Base-by-base conservation (phyloP, 331 rosid genomes). In the Acacia pycnantha region DNA sequence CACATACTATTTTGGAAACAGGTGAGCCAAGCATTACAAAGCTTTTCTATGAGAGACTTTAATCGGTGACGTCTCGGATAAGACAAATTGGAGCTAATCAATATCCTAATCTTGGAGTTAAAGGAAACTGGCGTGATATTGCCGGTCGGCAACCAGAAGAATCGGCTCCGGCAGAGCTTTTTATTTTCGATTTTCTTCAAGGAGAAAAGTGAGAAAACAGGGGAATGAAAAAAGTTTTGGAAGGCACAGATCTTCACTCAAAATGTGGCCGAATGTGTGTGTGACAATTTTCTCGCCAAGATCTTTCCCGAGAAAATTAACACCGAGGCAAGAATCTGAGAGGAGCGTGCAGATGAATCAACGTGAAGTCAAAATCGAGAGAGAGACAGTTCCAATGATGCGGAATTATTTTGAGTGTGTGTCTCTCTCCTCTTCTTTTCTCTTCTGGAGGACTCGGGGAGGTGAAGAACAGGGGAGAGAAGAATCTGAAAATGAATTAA, bases 161-260 rank as follows among this genome's bases (percentile, higher is more conserved):
- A 40, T 40, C 19, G 19, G 69, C 41, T 62, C 67, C 10, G 69
- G 69, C 21, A 0, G n/a, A 62, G 3, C n/a, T n/a, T 59, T 22
- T 58, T 56, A 2, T 8, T 24, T 41, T 10, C n/a, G 10, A 16
- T 33, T 33, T 66, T 35, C 41, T 35, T 35, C 4, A 3, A 6
- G 18, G 51, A 5, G 53, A 3, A 40, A 69, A 69, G 31, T 40
- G 33, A n/a, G 29, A 69, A 41, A 69, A 69, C 74, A 40, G 50
- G 74, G 53, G 74, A 69, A 69, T 40, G 74, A 8, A 64, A 46
- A 70, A 48, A 16, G 41, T 37, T 37, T 65, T 22, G 47, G 73
- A 82, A 79, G 73, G 65, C 84, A 68, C 62, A 83, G 90, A 90
- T 89, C 90, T 86, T 88, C 78, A 11, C 74, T 40, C 67, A 74